These are phyloP conservation scores for Dimocarpus longan DNA, from an alignment of 345 rosid genomes.

Conservation along the genomic window DNA sequence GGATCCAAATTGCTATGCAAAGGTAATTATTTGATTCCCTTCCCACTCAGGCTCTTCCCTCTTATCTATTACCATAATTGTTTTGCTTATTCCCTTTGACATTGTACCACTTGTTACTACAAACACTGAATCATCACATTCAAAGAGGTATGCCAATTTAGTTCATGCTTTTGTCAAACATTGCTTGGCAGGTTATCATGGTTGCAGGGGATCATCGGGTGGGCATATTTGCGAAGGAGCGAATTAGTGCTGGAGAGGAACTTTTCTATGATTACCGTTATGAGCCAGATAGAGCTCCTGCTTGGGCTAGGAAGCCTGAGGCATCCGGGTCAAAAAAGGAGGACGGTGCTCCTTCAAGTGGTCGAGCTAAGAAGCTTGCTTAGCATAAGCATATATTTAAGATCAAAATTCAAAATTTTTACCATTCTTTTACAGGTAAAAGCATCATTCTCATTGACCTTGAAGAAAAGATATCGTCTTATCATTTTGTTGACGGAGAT, in stretches of 20 bases:
- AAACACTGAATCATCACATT: background rate
- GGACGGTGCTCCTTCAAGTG: conserved; percentile 71
- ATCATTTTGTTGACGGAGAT: conserved; percentile 36
- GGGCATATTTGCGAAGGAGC: conserved; percentile 94
- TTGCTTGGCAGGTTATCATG: conserved; percentile 75
- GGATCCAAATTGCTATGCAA: conserved; percentile 96
- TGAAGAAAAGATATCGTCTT: conserved; percentile 25
- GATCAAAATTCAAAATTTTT: conserved; percentile 21
- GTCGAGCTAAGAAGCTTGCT: conserved; percentile 97
- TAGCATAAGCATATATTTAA: conserved; percentile 35
- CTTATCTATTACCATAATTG: no score
- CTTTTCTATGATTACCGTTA: conserved; percentile 94
- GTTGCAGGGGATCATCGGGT: conserved; percentile 97
- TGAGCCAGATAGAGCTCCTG: conserved; percentile 97
- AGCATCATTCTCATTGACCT: conserved; percentile 36
- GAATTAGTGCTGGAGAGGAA: conserved; percentile 88
- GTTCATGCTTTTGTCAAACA: background rate
- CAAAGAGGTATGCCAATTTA: background rate
- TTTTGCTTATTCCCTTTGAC: background rate
- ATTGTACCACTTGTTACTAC: background rate
- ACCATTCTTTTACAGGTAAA: conserved; percentile 47
- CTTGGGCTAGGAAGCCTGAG: conserved; percentile 98
- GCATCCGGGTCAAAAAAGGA: conserved; percentile 84
- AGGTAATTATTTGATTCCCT: conserved; percentile 49
- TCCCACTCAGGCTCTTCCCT: background rate